Base-by-base conservation (phyloP, 2,329 filamentous ascomycete species). In the Cladosporium sp. region DNA sequence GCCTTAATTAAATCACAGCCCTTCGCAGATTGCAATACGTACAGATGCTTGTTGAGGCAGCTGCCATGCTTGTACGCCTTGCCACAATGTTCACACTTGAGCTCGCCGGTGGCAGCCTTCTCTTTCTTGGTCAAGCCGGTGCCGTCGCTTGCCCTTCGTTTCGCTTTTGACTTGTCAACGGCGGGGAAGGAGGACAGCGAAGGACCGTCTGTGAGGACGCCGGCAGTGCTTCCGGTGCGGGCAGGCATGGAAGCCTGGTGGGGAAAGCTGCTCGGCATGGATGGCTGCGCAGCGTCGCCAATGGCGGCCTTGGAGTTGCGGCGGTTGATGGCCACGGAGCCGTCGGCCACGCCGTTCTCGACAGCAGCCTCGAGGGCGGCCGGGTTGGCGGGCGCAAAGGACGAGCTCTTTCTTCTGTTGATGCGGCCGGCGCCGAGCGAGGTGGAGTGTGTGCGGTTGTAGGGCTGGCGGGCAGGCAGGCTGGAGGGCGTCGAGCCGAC, bases 61-160 rank as follows among this genome's bases (percentile, higher is more conserved):
- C 93, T 97, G 84, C 91, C 95, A 81, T 98, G 93, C 84, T 98
- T 98, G 83, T 98, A 98, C 75, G 90, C 90, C 81, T 98, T 98
- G 73, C 92, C 92, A 78, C 93, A 98, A 74, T 91, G 92, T 70
- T 95, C 89, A 77, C 93, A 98, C 73, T 87, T 89, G 69, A 98
- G 83, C 72, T 97, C 92, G 66, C 85, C 83, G 66, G 84, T 82
- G 74, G 83, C 87, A 72, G 82, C 81, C 75, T 89, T 91, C 76
- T 92, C 87, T 62, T 86, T 85, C 73, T 93, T 95, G 64, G 79
- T 76, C 58, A 92, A 78, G 63, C 87, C 84, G 61, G 92, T 88
- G 57, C 90, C 91, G 69, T 97, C 92, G 70, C 91, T 96, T 56
- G 90, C 81, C 60, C 82, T 77, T 54, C 82, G 76, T 57, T 80